phyloP scores from a whole-genome alignment of 1,284 basidiomycete genomes.

The Heterobasidion occidentale region DNA sequence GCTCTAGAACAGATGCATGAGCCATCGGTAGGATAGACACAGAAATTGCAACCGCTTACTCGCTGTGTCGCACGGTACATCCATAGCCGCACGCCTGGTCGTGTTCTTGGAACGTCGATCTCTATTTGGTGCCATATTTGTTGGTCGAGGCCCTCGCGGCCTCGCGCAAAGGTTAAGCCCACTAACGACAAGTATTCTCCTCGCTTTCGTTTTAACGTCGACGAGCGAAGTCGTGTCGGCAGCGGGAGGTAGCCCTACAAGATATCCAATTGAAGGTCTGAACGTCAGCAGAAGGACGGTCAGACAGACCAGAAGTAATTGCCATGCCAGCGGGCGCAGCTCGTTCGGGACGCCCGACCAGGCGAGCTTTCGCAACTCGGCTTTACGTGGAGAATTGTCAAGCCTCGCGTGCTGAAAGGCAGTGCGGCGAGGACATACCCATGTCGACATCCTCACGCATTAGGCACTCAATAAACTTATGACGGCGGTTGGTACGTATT shows the following conservation, averaged over 20 bases:
- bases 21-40: slow-evolving; percentile 2
- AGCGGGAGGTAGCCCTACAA: slow-evolving; percentile 87
- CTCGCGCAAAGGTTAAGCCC: slow-evolving; percentile 85
- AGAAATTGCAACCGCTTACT: slow-evolving; percentile 34
- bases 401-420: neutral
- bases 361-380: slow-evolving; percentile 82
- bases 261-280: neutral
- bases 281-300: neutral
- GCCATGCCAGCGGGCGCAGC: slow-evolving; percentile 91
- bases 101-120: slow-evolving; percentile 91
- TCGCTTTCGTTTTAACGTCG: slow-evolving; percentile 82
- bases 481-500: slow-evolving; percentile 62
- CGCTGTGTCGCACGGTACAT: slow-evolving; percentile 82
- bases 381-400: slow-evolving; percentile 25
- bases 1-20: slow-evolving; percentile 42
- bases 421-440: slow-evolving; percentile 31
- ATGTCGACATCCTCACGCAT: slow-evolving; percentile 69
- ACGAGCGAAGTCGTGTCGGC: slow-evolving; percentile 67
- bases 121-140: slow-evolving; percentile 99
- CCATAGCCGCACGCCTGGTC: slow-evolving; percentile 89
- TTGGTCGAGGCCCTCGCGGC: slow-evolving; percentile 78
- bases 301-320: slow-evolving; percentile 76
- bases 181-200: slow-evolving; percentile 89
- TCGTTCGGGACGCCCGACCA: slow-evolving; percentile 93
- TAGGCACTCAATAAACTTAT: slow-evolving; percentile 69